phyloP scores from a whole-genome alignment of 1,284 basidiomycete species.

The Caloboletus firmus region DNA sequence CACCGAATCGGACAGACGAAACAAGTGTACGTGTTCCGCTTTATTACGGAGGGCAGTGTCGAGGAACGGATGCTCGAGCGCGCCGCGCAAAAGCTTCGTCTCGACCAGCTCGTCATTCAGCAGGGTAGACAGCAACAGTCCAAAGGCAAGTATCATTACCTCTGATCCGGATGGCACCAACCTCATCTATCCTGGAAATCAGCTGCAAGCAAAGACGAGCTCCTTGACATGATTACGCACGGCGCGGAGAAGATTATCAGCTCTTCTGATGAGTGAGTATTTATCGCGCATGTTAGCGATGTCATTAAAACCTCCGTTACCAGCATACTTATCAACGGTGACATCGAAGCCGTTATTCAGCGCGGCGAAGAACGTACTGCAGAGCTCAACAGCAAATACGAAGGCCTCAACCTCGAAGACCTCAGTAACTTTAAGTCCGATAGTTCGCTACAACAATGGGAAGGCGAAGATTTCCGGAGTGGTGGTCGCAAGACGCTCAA shows the following conservation, averaged over 20 bases:
- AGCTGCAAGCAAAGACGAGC: conserved; percentile 94
- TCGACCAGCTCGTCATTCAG: conserved; percentile 98
- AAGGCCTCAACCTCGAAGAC: conserved; percentile 87
- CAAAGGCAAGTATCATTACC: conserved; percentile 50
- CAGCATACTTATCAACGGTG: conserved; percentile 83
- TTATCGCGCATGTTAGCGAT: not conserved
- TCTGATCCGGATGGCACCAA: not conserved
- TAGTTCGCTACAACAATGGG: conserved; percentile 89
- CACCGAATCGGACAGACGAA: conserved; percentile 99
- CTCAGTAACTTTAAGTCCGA: conserved; percentile 97
- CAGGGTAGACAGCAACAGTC: conserved; percentile 80
- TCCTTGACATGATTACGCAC: conserved; percentile 98
- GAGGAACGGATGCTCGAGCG: conserved; percentile 97
- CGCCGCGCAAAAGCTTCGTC: conserved; percentile 92
- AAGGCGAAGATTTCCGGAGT: conserved; percentile 90
- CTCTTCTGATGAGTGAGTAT: conserved; percentile 58
- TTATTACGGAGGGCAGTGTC: conserved; percentile 95
- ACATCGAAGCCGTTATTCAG: conserved; percentile 93
- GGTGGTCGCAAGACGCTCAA: conserved; percentile 71
- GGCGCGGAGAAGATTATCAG: conserved; percentile 98
- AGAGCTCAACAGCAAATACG: conserved; percentile 91
- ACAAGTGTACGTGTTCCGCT: conserved; percentile 97
- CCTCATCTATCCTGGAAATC: conserved; percentile 13
- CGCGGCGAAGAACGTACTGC: conserved; percentile 91
- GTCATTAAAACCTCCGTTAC: not conserved